Base-by-base conservation (phyloP, 2,329 filamentous ascomycete species). In the Aureobasidium pullulans region DNA sequence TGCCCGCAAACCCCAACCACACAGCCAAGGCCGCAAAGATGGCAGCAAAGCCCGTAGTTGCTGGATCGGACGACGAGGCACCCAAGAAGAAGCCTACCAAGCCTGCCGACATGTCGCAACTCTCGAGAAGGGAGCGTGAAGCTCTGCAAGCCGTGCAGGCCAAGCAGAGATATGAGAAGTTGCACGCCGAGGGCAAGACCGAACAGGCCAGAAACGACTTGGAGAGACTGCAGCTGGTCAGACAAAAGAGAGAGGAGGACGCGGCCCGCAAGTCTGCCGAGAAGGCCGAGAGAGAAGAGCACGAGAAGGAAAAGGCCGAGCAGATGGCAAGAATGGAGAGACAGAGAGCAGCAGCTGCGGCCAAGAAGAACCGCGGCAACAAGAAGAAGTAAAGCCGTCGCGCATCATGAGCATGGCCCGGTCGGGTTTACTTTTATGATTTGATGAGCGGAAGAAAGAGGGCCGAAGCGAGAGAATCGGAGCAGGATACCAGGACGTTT, bases 111-210 rank as follows among this genome's bases (percentile, higher is more conserved):
- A 63, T 72, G 31, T 73, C 71, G 29, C 83, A 88, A 70, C 75
- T 89, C 48, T 85, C 82, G 39, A 79, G 87, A 52, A 80, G 84
- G 32, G 87, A 89, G 77, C 77, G 85, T 19, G 87, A 97, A 77
- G 89, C 92, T 2, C 70, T 94, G 36, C 88, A 96, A 76, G 92
- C 92, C 1, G 86, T 88, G 63, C 88, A 93, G 71, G 90, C 90
- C 32, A 92, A 91, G 73, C 92, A 96, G 79, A 83, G 86, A 66
- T 96, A 96, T 71, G 84, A 90, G 79, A 96, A 95, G 76, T 74
- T 96, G 67, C 93, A 96, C 69, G 89, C 91, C 60, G 88, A 91
- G 70, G 93, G 93, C 69, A 97, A 97, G 84, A 97, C 94, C 46
- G 94, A 99, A 62, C 89, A 96, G 80, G 92, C 93, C 49, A 88